Percentiles rank a stretch among this genome's conserved stretches.
These are phyloP conservation scores for Malus fusca DNA, from an alignment of 306 rosid species.

Conservation along the genomic window DNA sequence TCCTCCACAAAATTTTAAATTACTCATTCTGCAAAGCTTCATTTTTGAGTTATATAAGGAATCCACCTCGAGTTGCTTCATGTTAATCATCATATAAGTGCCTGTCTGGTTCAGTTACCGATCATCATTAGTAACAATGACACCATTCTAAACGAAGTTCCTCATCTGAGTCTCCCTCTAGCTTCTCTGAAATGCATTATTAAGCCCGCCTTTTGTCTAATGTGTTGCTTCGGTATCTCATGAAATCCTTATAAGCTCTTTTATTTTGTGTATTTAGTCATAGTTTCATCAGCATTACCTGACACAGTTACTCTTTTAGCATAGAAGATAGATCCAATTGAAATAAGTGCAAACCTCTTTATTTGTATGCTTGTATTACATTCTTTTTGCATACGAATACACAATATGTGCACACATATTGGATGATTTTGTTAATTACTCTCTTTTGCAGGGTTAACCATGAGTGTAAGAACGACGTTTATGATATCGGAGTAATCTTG, in stretches of 20 bases:
- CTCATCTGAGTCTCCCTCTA: not conserved
- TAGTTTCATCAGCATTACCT: not conserved
- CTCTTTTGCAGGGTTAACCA: slow-evolving; percentile 38
- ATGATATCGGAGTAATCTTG: slow-evolving; percentile 79
- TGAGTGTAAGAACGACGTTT: slow-evolving; percentile 72
- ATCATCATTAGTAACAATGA: not conserved
- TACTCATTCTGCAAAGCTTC: too few species aligned
- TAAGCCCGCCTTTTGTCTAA: not conserved
- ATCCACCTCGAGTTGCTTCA: not conserved
- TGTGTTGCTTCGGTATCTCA: not conserved
- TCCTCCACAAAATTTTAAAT: too few species aligned
- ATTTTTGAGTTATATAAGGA: too few species aligned
- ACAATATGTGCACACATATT: not conserved
- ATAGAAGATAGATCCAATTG: not conserved
- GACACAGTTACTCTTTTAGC: not conserved
- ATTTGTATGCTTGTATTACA: too few species aligned
- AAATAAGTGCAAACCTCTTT: not conserved
- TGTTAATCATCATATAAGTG: not conserved
- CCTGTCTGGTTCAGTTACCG: not conserved
- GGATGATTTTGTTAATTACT: not conserved
- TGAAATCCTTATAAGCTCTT: not conserved
- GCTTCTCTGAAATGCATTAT: not conserved
- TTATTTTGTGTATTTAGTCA: not conserved
- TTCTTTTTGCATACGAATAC: not conserved
- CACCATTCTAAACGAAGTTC: not conserved